Evolutionary conservation across 345 rosid genomes (phyloP).

Genomic region (Eucalyptus pauciflora): DNA sequence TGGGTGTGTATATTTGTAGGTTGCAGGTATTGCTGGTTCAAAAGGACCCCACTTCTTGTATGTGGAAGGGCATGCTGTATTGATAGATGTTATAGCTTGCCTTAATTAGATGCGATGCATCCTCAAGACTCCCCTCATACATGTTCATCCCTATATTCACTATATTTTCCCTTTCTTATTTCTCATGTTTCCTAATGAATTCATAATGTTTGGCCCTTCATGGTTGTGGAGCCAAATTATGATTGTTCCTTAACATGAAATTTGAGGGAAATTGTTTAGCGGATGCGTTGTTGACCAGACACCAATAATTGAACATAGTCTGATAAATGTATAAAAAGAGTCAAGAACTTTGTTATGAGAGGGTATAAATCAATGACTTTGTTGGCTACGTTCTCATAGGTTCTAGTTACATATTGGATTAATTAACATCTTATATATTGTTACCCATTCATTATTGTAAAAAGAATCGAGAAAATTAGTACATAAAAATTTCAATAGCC

Average conservation of each 20-base stretch:
- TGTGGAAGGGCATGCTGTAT: neutral
- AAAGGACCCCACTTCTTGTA: neutral
- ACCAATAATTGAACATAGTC: neutral
- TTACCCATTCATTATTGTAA: neutral
- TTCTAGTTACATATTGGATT: neutral
- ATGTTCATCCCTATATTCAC: too few relatives aligned
- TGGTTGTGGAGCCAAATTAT: neutral
- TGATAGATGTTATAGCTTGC: neutral
- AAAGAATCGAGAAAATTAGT: neutral
- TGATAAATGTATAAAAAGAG: neutral
- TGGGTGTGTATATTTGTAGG: neutral
- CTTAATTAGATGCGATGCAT: too few relatives aligned
- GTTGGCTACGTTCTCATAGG: neutral
- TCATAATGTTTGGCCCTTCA: neutral
- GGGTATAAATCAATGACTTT: neutral
- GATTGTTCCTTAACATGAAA: neutral
- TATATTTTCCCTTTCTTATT: neutral
- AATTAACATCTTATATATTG: neutral
- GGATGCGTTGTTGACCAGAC: neutral
- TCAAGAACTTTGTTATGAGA: neutral
- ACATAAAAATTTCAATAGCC: neutral
- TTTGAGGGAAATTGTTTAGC: neutral
- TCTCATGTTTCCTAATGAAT: neutral
- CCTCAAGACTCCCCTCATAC: too few relatives aligned
- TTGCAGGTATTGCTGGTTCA: neutral